Base-by-base conservation (phyloP, 192 early-diverging fungal species). In the Phlyctochytrium bullatum region DNA sequence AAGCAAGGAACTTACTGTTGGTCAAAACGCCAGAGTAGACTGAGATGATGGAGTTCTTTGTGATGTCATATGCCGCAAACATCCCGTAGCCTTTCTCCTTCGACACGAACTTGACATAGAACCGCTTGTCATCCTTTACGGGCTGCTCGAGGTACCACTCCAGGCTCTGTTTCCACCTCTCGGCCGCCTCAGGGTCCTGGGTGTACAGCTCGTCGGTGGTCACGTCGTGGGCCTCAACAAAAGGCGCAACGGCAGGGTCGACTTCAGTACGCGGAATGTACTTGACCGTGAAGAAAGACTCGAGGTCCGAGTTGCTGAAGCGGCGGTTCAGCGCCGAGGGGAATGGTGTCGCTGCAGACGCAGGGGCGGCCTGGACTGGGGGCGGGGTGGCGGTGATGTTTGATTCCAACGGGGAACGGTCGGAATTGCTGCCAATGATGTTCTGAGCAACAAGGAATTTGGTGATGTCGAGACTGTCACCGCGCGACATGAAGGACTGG, bases 51-150 rank as follows among this genome's bases (percentile, higher is more conserved):
- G 40, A 23, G 52, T 58, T 23, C 57, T 16, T 1, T 10, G 70
- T 67, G 53, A 72, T 36, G 57, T 68, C 54, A 2, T 17, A 6
- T 0, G 52, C 32, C 25, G 70, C 24, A 27, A 68, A 72, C 25
- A 72, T 51, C 28, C 70, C 70, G 34, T 57, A 72, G 16, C 65
- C n/a, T 59, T 68, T 68, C 53, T 69, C 65, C 28, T 16, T 2
- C 35, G 64, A 63, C 23, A 59, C 34, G 57, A 57, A 72, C 36
- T 72, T 59, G 34, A 72, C 65, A 59, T 72, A 72, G 25, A 72
- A 50, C 28, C 70, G 63, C 36, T 66, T n/a, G 47, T 72, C 70
- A 24, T 59, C 27, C 1, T 33, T 1, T 58, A 17, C 24, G 20
- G n/a, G 30, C n/a, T 25, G 24, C 61, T 70, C 62, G 64, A 72